These are phyloP conservation scores for Mucor sp. DNA, from an alignment of 371 early-diverging fungal species.

Conservation along the genomic window DNA sequence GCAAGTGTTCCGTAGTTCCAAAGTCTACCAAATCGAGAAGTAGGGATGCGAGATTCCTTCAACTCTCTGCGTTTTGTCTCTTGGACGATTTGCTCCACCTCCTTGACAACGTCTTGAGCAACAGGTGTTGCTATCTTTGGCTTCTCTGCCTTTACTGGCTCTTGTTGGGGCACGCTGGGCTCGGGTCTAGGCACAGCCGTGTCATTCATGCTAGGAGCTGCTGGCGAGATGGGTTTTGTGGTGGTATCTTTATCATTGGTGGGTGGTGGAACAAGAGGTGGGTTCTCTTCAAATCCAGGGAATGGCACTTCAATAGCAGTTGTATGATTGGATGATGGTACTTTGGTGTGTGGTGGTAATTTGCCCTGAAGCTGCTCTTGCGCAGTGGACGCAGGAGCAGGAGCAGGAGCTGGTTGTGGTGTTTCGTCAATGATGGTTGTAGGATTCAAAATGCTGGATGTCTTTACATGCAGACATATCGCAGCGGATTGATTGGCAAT, in stretches of 20 bases:
- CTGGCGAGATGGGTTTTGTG: not conserved
- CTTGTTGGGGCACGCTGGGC: not conserved
- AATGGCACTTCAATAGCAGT: constrained; percentile 15
- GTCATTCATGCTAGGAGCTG: not conserved
- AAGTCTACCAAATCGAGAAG: constrained; percentile 62
- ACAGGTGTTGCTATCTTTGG: not conserved
- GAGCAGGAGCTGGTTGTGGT: not conserved
- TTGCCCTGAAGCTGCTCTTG: not conserved
- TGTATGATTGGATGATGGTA: too few relatives aligned
- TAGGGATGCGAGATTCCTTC: constrained; percentile 67
- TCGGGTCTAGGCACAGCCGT: not conserved
- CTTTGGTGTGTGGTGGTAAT: not conserved
- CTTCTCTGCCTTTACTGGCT: not conserved
- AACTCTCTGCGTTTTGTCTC: constrained; percentile 25
- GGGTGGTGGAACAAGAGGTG: not conserved
- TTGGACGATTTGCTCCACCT: not conserved
- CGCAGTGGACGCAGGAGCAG: not conserved
- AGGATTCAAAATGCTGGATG: constrained; percentile 47
- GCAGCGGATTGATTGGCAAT: constrained; percentile 36
- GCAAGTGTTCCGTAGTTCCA: constrained; percentile 77
- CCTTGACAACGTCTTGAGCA: not conserved
- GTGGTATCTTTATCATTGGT: not conserved
- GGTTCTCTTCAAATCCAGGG: constrained; percentile 3
- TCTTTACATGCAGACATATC: constrained; percentile 40
- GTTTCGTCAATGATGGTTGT: constrained; percentile 20